These are phyloP conservation scores for Claviceps paspali DNA, from an alignment of 2,329 filamentous ascomycete genomes.

Conservation along the genomic window DNA sequence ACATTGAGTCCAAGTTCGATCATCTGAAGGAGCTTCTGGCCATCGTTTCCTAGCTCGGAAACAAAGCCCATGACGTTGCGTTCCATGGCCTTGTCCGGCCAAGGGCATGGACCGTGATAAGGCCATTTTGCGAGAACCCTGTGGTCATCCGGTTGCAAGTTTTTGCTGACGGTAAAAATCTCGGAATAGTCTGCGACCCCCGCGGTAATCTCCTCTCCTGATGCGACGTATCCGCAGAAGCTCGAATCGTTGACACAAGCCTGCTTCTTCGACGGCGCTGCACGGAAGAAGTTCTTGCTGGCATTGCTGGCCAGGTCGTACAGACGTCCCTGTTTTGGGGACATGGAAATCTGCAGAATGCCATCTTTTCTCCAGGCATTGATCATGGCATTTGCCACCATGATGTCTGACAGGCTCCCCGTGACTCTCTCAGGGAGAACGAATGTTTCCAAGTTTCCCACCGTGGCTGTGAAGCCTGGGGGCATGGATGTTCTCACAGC, in stretches of 20 bases:
- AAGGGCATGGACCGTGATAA: constrained; percentile 33
- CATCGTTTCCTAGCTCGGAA: constrained; percentile 23
- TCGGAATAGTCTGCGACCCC: constrained; percentile 36
- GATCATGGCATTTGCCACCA: constrained; percentile 25
- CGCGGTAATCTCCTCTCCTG: constrained; percentile 31
- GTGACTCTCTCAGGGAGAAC: constrained; percentile 22
- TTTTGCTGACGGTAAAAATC: constrained; percentile 37
- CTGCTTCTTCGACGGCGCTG: constrained; percentile 21
- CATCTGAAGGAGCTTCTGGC: constrained; percentile 30
- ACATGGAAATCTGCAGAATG: constrained; percentile 30
- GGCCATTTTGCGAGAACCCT: constrained; percentile 29
- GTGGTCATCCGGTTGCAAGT: constrained; percentile 22
- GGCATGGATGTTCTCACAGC: constrained; percentile 9
- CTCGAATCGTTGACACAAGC: constrained; percentile 28
- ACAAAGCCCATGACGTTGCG: constrained; percentile 25
- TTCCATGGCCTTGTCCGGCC: constrained; percentile 28
- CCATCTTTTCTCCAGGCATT: constrained; percentile 28
- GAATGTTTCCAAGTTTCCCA: constrained; percentile 24
- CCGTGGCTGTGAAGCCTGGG: constrained; percentile 12
- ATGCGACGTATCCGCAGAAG: constrained; percentile 33
- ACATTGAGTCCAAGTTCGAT: constrained; percentile 29
- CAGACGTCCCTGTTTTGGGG: constrained; percentile 16
- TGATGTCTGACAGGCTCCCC: constrained; percentile 17
- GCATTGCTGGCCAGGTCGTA: constrained; percentile 21
- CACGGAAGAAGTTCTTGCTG: constrained; percentile 25